Evolutionary conservation across 768 basidiomycete genomes (phyloP).

Genomic region (Termitomyces sp.): DNA sequence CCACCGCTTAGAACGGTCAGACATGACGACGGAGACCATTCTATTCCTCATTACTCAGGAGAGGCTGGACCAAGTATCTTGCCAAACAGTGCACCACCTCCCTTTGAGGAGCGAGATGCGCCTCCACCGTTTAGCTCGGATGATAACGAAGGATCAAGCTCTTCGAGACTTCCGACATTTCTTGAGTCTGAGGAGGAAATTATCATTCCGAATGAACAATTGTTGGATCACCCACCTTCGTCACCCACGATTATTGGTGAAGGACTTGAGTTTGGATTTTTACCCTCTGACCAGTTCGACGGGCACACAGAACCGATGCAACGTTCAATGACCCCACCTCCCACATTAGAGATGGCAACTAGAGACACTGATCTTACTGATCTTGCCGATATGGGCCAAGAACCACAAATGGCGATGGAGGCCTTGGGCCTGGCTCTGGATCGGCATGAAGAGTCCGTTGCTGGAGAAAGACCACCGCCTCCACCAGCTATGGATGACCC

Average conservation of each 20-base stretch:
- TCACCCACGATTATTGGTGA: conserved; percentile 57
- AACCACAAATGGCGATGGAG: conserved; percentile 51
- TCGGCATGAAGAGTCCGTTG: conserved; percentile 37
- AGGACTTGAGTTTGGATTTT: conserved; percentile 76
- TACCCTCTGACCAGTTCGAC: conserved; percentile 70
- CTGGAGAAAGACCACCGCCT: conserved; percentile 53
- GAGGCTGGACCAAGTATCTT: conserved; percentile 75
- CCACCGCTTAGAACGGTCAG: conserved; percentile 72
- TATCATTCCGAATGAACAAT: conserved; percentile 50
- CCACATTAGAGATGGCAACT: conserved; percentile 71
- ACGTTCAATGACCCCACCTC: conserved; percentile 67
- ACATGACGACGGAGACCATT: conserved; percentile 59
- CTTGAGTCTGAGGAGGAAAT: conserved; percentile 79
- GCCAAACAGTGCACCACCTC: conserved; percentile 67
- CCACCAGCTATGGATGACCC: conserved; percentile 86
- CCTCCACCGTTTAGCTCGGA: conserved; percentile 70
- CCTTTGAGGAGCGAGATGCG: conserved; percentile 80
- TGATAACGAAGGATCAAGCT: conserved; percentile 56
- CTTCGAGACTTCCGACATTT: conserved; percentile 64
- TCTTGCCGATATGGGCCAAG: conserved; percentile 49
- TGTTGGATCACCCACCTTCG: conserved; percentile 28
- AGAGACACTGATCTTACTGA: conserved; percentile 68
- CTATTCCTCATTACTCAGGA: conserved; percentile 63
- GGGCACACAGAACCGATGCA: conserved; percentile 71
- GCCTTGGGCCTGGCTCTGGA: conserved; percentile 58